Evolutionary conservation across 78 protist genomes (phyloP).

Genomic region (Pigoraptor vietnamica): DNA sequence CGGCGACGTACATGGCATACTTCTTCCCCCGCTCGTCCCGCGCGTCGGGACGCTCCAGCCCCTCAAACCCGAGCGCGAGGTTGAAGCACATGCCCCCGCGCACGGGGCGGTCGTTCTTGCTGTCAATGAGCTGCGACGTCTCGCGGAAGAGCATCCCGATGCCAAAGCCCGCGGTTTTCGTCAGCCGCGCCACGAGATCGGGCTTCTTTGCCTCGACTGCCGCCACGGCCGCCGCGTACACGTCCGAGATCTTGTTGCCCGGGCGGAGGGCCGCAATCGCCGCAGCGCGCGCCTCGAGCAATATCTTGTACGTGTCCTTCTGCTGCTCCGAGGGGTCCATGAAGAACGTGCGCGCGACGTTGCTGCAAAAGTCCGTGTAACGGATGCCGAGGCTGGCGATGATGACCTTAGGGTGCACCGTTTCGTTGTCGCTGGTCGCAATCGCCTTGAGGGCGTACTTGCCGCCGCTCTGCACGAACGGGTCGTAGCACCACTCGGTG

Average conservation of each 20-base stretch:
- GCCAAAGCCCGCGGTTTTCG: constrained; percentile 45
- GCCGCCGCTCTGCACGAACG: constrained; percentile 23
- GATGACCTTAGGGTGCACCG: constrained; percentile 46
- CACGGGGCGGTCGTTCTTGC: constrained; percentile 21
- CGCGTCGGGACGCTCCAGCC: neutral
- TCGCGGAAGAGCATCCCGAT: constrained; percentile 69
- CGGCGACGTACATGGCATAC: constrained; percentile 33
- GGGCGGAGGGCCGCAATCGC: neutral
- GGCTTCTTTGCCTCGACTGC: constrained; percentile 7
- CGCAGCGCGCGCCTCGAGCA: neutral
- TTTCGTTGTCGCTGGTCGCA: neutral
- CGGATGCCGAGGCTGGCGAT: constrained; percentile 55
- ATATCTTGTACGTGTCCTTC: neutral
- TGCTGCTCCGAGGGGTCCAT: constrained; percentile 51
- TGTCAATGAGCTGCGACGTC: constrained; percentile 4
- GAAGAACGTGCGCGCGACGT: constrained; percentile 75
- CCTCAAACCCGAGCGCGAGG: constrained; percentile 52
- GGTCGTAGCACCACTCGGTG: neutral
- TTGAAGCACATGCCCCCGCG: constrained; percentile 65
- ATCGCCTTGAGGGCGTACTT: neutral
- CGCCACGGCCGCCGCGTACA: neutral
- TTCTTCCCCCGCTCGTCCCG: constrained; percentile 15
- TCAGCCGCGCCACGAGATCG: constrained; percentile 14
- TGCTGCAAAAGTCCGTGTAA: constrained; percentile 65
- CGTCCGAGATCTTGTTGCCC: neutral